Evolutionary conservation across 805 yeast species (phyloP).

Genomic region (Limtongia smithiae): DNA sequence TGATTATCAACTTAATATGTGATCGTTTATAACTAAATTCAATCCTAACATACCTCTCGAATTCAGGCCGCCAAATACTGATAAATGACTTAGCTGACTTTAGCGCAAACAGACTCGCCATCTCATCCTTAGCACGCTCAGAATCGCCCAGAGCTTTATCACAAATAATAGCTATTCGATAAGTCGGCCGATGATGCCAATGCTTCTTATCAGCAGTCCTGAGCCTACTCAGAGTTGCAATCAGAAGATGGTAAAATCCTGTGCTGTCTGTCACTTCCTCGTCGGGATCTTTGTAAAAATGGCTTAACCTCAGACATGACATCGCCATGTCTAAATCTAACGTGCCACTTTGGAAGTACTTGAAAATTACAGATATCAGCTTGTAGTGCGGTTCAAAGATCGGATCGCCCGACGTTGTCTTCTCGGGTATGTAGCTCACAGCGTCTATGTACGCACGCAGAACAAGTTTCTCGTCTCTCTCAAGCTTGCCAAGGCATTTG

Average conservation of each 20-base stretch:
- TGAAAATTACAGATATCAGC: slow-evolving; percentile 55
- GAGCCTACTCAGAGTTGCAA: slow-evolving; percentile 8
- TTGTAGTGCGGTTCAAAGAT: slow-evolving; percentile 77
- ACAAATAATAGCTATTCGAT: slow-evolving; percentile 61
- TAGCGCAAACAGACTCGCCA: slow-evolving; percentile 59
- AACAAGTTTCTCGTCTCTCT: slow-evolving; percentile 37
- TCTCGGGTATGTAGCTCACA: slow-evolving; percentile 21
- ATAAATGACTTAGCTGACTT: slow-evolving; percentile 70
- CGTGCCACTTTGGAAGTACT: slow-evolving; percentile 45
- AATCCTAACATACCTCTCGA: slow-evolving; percentile 48
- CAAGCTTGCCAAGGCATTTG: slow-evolving; percentile 54
- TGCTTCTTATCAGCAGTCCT: slow-evolving; percentile 62
- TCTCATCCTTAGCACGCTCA: slow-evolving; percentile 57
- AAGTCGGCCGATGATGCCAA: slow-evolving; percentile 89
- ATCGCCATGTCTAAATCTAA: slow-evolving; percentile 43
- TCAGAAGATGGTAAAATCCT: slow-evolving; percentile 5
- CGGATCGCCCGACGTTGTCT: slow-evolving; percentile 42
- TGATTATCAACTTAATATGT: background rate
- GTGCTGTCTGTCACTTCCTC: background rate
- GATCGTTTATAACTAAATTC: background rate
- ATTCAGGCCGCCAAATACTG: slow-evolving; percentile 89
- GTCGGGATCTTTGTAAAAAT: slow-evolving; percentile 28
- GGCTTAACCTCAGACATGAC: slow-evolving; percentile 41
- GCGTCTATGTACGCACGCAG: slow-evolving; percentile 43
- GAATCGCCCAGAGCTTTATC: slow-evolving; percentile 53